Percentiles rank a stretch among this genome's conserved stretches.
Evolutionary conservation across 331 rosid genomes (phyloP).

Genomic region (Pyrus hybrid): DNA sequence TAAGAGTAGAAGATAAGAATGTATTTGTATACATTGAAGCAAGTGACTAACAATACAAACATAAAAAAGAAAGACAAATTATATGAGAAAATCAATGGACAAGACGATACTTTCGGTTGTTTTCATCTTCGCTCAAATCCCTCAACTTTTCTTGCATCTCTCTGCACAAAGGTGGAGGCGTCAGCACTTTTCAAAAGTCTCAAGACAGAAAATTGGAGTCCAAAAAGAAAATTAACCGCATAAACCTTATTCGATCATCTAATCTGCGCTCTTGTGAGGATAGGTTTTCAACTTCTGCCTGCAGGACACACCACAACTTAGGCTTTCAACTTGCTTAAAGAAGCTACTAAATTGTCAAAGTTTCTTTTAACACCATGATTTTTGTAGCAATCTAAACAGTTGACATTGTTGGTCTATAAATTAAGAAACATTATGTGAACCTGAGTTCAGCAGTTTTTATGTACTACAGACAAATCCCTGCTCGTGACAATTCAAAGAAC

Average conservation of each 20-base stretch:
- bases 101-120: slow-evolving; percentile 57
- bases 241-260: slow-evolving; percentile 85
- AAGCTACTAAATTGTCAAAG: slow-evolving; percentile 1
- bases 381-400: background rate
- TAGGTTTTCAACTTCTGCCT: slow-evolving; percentile 81
- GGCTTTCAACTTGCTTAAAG: background rate
- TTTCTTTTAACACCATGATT: background rate
- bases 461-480: background rate
- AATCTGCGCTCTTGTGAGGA: slow-evolving; percentile 63
- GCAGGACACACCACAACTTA: slow-evolving; percentile 38
- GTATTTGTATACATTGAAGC: background rate
- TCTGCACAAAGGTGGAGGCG: slow-evolving; percentile 42
- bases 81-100: slow-evolving; percentile 5
- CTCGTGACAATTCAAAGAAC: background rate
- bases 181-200: slow-evolving; percentile 16
- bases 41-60: background rate
- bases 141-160: slow-evolving; percentile 85
- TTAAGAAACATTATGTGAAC: background rate
- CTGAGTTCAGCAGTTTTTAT: background rate
- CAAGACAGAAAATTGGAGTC: slow-evolving; percentile 5
- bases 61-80: background rate
- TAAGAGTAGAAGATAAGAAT: background rate
- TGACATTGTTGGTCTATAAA: background rate
- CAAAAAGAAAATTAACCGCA: slow-evolving; percentile 17
- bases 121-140: slow-evolving; percentile 76